Base-by-base conservation (phyloP, 345 rosid genomes). In the Pugionium dolabratum region DNA sequence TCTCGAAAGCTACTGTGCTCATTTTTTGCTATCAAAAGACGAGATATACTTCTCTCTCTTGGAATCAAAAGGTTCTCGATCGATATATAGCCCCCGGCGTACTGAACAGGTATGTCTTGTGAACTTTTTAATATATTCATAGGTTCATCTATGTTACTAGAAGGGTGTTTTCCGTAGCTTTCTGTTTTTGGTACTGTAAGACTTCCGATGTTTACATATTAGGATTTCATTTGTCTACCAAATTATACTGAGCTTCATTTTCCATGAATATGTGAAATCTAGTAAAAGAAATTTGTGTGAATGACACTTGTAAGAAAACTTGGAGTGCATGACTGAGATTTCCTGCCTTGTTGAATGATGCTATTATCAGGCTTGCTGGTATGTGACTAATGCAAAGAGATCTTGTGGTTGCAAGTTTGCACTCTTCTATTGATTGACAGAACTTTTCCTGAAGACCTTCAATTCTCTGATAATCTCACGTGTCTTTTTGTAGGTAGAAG, bases 1-100 rank as follows among this genome's bases (percentile, higher is more conserved):
- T 54, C 86, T 88, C 55, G 97, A 88, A 75, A 81, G 91, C 84
- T 93, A 90, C 33, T 90, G 97, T 75, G 87, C 97, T 49, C 98
- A 93, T 81, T 87, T 84, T 67, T 78, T 93, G 84, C 78, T 93
- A 44, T 88, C 97, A 54, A 83, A 80, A 64, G 98, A 93, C 77
- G 97, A 88, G 57, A 59, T 85, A 32, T 93, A 88, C 80, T 93
- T 93, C 70, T 73, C 83, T 40, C 81, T 88, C 25, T 53, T 75
- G 72, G 94, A 83, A 70, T 67, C 79, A 26, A 93, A 84, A 83
- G 97, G 97, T 67, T 81, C 82, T 47, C 77, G 78, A 39, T 74
- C 86, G 35, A 73, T 84, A 66, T 93, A 90, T 75, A 78, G 78
- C 37, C 98, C 98, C 71, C 85, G 98, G 47, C 67, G 92, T 43